These are phyloP conservation scores for Botryosphaeria agaves DNA, from an alignment of 2,329 filamentous ascomycete species.

Conservation along the genomic window DNA sequence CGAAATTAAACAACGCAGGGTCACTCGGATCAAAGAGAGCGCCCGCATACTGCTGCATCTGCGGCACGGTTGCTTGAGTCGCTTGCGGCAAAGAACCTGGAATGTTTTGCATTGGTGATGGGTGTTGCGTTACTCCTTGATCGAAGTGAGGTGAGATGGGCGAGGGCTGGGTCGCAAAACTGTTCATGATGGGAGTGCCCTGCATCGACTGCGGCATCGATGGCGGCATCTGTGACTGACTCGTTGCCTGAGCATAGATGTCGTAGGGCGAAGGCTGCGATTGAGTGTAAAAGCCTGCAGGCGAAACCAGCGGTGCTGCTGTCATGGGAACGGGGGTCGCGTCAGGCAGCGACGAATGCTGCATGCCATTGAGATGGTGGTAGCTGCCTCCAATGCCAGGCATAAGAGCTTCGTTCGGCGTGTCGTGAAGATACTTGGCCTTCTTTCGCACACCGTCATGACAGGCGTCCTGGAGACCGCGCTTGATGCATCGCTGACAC, in stretches of 20 bases:
- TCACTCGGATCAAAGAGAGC: slow-evolving; percentile 79
- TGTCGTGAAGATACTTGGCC: slow-evolving; percentile 96
- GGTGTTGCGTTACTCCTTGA: slow-evolving; percentile 34
- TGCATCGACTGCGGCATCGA: slow-evolving; percentile 24
- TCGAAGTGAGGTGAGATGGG: slow-evolving; percentile 58
- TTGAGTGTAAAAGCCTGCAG: slow-evolving; percentile 1
- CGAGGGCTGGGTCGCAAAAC: slow-evolving; percentile 50
- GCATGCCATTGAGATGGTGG: slow-evolving; percentile 32
- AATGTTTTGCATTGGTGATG: slow-evolving; percentile 24
- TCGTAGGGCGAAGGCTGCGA: slow-evolving; percentile 10
- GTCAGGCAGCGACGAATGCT: slow-evolving; percentile 7
- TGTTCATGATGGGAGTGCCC: slow-evolving; percentile 26
- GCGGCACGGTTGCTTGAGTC: slow-evolving; percentile 18
- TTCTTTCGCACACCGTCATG: slow-evolving; percentile 97
- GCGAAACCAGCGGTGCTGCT: not conserved
- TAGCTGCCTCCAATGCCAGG: slow-evolving; percentile 65
- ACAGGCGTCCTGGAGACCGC: slow-evolving; percentile 76
- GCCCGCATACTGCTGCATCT: slow-evolving; percentile 29
- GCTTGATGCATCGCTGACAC: slow-evolving; percentile 85
- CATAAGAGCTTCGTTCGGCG: slow-evolving; percentile 72
- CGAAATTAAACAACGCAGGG: slow-evolving; percentile 86
- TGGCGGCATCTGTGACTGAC: slow-evolving; percentile 16
- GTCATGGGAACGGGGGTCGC: not conserved
- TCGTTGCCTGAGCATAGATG: slow-evolving; percentile 16
- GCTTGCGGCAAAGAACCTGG: slow-evolving; percentile 30